Evolutionary conservation across 163 green algal genomes (phyloP).

Genomic region (Chlorella variabilis): DNA sequence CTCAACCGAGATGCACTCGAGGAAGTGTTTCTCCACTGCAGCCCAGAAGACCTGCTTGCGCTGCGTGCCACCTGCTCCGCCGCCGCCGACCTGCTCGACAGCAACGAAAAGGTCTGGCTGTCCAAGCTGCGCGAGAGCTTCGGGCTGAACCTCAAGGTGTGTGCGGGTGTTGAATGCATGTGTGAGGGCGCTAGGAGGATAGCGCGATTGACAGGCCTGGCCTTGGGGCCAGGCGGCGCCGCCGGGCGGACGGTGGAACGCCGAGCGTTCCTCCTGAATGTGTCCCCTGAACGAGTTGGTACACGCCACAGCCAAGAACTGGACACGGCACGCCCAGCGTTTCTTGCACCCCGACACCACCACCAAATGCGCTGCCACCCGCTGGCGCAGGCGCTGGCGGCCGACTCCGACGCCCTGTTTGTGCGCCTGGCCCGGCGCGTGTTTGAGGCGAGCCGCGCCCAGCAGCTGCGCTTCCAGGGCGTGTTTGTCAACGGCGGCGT

Average conservation of each 20-base stretch:
- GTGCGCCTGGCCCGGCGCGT: slow-evolving; percentile 11
- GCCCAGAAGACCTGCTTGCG: slow-evolving; percentile 3
- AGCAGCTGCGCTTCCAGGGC: slow-evolving; percentile 37
- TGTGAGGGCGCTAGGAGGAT: background rate
- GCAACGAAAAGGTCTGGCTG: slow-evolving; percentile 38
- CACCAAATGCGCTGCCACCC: background rate
- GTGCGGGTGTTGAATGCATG: background rate
- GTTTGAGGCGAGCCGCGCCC: slow-evolving; percentile 10
- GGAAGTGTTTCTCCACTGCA: slow-evolving; percentile 34
- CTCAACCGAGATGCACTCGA: slow-evolving; percentile 17
- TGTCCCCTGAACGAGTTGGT: background rate
- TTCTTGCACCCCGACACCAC: no score
- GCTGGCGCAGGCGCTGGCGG: background rate
- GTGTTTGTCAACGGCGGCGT: slow-evolving; percentile 34
- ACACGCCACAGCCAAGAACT: no score
- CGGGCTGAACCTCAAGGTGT: slow-evolving; percentile 27
- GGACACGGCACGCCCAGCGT: background rate
- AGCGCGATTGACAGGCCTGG: no score
- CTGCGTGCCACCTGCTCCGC: slow-evolving; percentile 24
- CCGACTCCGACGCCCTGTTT: slow-evolving; percentile 11
- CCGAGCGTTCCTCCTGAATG: background rate
- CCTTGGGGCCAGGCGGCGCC: no score
- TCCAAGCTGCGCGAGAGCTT: slow-evolving; percentile 20
- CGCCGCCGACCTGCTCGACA: background rate
- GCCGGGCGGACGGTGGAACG: no score